Conservation (phyloP, 163 green algal species). For the Prototheca stagnorum region DNA sequence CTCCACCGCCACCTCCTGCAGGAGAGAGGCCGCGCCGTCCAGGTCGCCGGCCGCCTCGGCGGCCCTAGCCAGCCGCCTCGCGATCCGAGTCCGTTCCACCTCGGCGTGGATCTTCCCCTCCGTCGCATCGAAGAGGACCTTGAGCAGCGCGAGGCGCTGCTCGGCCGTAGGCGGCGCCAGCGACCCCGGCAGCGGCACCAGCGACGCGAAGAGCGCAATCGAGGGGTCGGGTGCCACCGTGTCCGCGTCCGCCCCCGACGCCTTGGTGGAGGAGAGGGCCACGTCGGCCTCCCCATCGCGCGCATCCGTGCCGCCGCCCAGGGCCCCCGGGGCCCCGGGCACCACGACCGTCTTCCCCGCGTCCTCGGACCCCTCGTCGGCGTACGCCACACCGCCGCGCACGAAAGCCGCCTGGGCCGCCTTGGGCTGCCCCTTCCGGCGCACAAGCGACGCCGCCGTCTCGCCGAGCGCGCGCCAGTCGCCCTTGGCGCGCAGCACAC, state of each 20-base stretch:
- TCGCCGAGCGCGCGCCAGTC: too few species aligned
- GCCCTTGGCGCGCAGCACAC: conserved; percentile 37
- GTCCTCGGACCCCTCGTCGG: too few species aligned
- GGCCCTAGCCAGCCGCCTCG: conserved; percentile 65
- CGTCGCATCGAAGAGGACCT: conserved; percentile 81
- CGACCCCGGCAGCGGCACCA: background rate
- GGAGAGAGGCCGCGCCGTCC: conserved; percentile 72
- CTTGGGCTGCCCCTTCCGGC: too few species aligned
- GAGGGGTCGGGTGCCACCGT: too few species aligned
- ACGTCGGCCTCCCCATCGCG: too few species aligned
- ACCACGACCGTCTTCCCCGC: too few species aligned
- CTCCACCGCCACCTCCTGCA: conserved; percentile 97
- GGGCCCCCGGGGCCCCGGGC: too few species aligned
- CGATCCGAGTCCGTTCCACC: conserved; percentile 89
- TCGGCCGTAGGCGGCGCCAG: conserved; percentile 2
- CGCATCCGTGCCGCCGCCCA: too few species aligned
- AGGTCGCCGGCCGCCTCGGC: conserved; percentile 80
- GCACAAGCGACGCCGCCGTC: too few species aligned
- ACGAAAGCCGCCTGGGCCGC: too few species aligned
- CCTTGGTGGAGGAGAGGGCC: too few species aligned
- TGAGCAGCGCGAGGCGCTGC: conserved; percentile 81
- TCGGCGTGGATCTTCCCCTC: conserved; percentile 87
- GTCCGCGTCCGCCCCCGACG: conserved; percentile 9
- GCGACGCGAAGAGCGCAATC: background rate
- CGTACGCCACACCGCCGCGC: too few species aligned